phyloP scores from a whole-genome alignment of 176 grass and related monocot species.

The Carex myosuroides region DNA sequence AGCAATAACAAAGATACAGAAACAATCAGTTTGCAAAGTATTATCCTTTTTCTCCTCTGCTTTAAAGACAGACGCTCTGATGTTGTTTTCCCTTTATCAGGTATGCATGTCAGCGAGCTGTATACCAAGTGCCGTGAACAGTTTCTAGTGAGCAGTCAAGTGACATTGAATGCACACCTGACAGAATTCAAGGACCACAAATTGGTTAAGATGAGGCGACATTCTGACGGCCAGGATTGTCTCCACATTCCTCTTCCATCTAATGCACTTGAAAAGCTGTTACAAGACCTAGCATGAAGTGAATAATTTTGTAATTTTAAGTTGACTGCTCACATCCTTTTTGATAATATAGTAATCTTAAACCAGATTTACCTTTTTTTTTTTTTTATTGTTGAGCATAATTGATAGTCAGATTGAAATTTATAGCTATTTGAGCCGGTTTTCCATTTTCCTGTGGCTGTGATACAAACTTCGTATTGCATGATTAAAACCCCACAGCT shows the following conservation, averaged over 20 bases:
- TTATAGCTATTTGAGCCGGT: not conserved
- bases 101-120: conserved; percentile 66
- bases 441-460: no score
- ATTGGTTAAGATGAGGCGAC: conserved; percentile 71
- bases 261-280: conserved; percentile 62
- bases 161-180: conserved; percentile 82
- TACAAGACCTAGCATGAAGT: conserved; percentile 57
- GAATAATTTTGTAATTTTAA: not conserved
- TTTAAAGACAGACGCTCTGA: not conserved
- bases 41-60: not conserved
- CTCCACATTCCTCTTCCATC: conserved; percentile 69
- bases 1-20: not conserved
- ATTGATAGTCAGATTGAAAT: not conserved
- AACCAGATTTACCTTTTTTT: not conserved
- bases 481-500: no score
- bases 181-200: conserved; percentile 97
- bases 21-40: not conserved
- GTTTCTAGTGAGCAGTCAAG: conserved; percentile 89
- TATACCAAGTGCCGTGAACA: conserved; percentile 88
- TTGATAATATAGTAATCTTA: not conserved
- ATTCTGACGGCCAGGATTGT: conserved; percentile 89
- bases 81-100: conserved; percentile 35
- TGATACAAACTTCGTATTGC: no score
- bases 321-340: not conserved
- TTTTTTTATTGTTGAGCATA: not conserved